These are phyloP conservation scores for Ordospora colligata DNA, from an alignment of 371 early-diverging fungal genomes.

Conservation along the genomic window DNA sequence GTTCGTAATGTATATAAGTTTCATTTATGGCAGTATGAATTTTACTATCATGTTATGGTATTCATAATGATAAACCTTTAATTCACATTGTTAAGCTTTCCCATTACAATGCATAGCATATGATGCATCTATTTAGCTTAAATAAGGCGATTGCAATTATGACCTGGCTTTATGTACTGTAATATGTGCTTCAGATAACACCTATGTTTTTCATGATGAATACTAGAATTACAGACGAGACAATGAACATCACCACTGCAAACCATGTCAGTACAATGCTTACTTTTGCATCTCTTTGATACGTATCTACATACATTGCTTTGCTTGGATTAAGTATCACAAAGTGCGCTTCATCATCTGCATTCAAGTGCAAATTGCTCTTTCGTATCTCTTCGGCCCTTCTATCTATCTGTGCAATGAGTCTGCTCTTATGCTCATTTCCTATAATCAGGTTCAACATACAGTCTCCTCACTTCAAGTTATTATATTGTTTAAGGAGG, in stretches of 20 bases:
- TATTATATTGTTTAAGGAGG: slow-evolving; percentile 1
- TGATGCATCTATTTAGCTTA: too few species aligned
- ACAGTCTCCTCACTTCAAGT: neutral
- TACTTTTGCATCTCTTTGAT: neutral
- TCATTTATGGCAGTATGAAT: too few species aligned
- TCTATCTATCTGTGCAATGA: neutral
- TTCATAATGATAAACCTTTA: too few species aligned
- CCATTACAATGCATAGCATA: too few species aligned
- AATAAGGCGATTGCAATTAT: too few species aligned
- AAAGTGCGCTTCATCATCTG: too few species aligned
- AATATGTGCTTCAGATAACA: neutral
- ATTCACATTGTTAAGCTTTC: too few species aligned
- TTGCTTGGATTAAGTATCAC: too few species aligned
- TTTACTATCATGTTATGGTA: too few species aligned
- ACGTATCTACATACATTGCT: too few species aligned
- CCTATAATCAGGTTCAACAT: neutral
- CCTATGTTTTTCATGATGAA: neutral
- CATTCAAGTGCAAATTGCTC: neutral
- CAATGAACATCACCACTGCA: neutral
- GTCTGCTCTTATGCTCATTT: neutral
- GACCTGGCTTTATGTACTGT: too few species aligned
- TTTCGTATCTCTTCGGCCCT: neutral
- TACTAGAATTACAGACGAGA: neutral
- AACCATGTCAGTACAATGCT: neutral
- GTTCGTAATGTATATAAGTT: too few species aligned